A percentile compares a stretch with the other conserved stretches of the same genome.
phyloP scores from a whole-genome alignment of 805 yeast species.

The Hanseniaspora lindneri region DNA sequence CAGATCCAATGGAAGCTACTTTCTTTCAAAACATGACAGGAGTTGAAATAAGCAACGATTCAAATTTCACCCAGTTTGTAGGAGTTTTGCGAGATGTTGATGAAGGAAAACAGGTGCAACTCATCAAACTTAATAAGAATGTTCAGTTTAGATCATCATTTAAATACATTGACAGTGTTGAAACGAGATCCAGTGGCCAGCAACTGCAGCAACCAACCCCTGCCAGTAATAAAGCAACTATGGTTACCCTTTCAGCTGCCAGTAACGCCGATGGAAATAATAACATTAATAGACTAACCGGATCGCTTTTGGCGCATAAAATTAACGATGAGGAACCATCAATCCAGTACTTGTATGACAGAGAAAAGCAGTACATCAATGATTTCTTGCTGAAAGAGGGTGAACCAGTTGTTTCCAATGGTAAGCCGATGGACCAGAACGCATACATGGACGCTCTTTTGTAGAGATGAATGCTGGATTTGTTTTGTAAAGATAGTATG shows the following conservation, averaged over 20 bases:
- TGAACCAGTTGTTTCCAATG: neutral
- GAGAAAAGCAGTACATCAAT: conserved; percentile 9
- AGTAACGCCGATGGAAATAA: conserved; percentile 45
- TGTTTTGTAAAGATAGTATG: no score
- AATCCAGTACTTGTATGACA: conserved; percentile 19
- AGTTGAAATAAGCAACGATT: conserved; percentile 40
- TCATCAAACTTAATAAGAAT: conserved; percentile 53
- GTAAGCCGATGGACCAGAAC: conserved; percentile 2
- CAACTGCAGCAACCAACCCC: conserved; percentile 29
- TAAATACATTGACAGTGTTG: conserved; percentile 57
- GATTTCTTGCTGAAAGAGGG: neutral
- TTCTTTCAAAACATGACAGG: conserved; percentile 59
- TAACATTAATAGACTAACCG: conserved; percentile 40
- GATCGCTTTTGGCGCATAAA: conserved; percentile 57
- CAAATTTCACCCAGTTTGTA: conserved; percentile 19
- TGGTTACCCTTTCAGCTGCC: conserved; percentile 68
- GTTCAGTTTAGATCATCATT: conserved; percentile 76
- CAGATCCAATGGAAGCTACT: conserved; percentile 43
- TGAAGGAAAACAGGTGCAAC: conserved; percentile 41
- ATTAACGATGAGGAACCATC: conserved; percentile 50
- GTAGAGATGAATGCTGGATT: neutral
- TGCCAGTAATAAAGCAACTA: conserved; percentile 37
- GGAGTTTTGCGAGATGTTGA: conserved; percentile 27
- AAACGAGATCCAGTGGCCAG: conserved; percentile 15
- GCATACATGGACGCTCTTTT: conserved; percentile 4